Percentiles rank a stretch among this genome's conserved stretches.
These are phyloP conservation scores for Mycena galericulata DNA, from an alignment of 768 basidiomycete species.

Conservation along the genomic window DNA sequence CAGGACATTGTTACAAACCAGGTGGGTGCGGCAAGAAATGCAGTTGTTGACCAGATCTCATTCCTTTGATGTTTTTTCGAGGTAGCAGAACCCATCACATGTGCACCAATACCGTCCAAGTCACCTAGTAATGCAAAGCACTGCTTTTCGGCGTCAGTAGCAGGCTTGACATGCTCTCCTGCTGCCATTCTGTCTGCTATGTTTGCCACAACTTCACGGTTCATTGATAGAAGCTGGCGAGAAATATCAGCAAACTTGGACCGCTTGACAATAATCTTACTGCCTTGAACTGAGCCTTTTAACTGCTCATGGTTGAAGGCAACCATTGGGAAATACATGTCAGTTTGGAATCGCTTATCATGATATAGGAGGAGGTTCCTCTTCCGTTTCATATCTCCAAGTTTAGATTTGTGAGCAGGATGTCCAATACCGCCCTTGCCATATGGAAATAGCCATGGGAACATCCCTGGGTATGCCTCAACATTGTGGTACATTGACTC, in stretches of 20 bases:
- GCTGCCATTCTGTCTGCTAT: conserved; percentile 38
- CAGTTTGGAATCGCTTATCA: too few species aligned
- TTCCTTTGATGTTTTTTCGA: conserved; percentile 44
- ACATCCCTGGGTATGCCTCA: conserved; percentile 50
- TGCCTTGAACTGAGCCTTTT: conserved; percentile 39
- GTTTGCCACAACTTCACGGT: conserved; percentile 36
- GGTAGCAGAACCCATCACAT: conserved; percentile 43
- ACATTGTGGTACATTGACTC: conserved; percentile 47
- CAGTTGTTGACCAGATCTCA: conserved; percentile 47
- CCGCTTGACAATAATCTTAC: conserved; percentile 44
- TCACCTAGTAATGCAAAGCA: conserved; percentile 51
- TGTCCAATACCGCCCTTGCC: conserved; percentile 46
- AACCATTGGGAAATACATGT: too few species aligned
- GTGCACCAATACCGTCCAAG: conserved; percentile 48
- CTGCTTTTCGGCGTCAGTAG: conserved; percentile 45
- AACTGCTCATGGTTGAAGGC: too few species aligned
- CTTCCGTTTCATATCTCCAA: conserved; percentile 37
- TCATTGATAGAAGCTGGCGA: conserved; percentile 33
- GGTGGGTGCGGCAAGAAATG: conserved; percentile 39
- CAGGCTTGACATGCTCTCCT: conserved; percentile 41
- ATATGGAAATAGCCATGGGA: conserved; percentile 55
- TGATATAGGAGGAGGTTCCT: conserved; percentile 45
- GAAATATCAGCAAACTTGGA: conserved; percentile 42
- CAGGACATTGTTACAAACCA: conserved; percentile 50
- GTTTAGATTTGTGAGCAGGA: neutral